Evolutionary conservation across 1,284 basidiomycete species (phyloP).

Genomic region (Marasmius tenuissimus): DNA sequence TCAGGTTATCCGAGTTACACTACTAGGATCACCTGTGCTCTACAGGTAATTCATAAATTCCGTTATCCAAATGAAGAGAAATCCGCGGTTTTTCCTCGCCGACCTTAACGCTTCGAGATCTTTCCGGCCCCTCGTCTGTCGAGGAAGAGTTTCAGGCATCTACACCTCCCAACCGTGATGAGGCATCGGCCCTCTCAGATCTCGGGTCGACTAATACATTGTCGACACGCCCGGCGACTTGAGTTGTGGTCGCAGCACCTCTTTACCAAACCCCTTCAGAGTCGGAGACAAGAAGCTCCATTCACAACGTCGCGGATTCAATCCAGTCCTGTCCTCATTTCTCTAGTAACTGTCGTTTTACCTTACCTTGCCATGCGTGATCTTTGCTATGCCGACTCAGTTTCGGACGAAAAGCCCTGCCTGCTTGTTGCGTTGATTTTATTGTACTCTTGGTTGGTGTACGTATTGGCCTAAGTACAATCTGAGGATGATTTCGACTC

Average conservation of each 20-base stretch:
- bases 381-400: too few relatives aligned
- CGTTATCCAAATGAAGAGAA: constrained; percentile 29
- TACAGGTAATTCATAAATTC: constrained; percentile 56
- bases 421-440: too few relatives aligned
- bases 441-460: too few relatives aligned
- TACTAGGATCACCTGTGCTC: constrained; percentile 26
- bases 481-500: too few relatives aligned
- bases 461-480: too few relatives aligned
- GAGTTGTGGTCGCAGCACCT: background rate
- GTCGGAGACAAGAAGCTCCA: background rate
- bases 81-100: background rate
- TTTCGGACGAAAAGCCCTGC: too few relatives aligned
- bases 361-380: too few relatives aligned
- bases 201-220: background rate
- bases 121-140: background rate
- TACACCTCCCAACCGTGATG: background rate
- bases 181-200: background rate
- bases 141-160: background rate
- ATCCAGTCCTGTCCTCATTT: background rate
- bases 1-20: constrained; percentile 46
- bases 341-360: background rate
- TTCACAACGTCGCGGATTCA: background rate
- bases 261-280: background rate
- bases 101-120: background rate
- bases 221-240: background rate